Evolutionary conservation across 2,329 filamentous ascomycete species (phyloP).

Genomic region (Colletotrichum scovillei): DNA sequence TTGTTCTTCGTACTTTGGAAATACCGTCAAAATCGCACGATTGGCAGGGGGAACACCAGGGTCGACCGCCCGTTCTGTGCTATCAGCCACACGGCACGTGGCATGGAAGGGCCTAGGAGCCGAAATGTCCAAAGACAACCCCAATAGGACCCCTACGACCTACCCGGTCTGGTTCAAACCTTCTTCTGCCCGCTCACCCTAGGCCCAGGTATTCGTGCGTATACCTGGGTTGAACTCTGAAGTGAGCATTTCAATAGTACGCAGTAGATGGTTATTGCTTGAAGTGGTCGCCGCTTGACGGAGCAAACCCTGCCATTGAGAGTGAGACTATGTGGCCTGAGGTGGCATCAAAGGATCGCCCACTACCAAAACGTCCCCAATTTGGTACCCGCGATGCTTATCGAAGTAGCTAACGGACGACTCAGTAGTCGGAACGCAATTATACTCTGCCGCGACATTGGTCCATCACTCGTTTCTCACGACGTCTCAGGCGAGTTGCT

Average conservation of each 20-base stretch:
- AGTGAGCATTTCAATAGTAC: not conserved
- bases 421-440: not conserved
- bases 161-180: constrained; percentile 8
- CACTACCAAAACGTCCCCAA: constrained; percentile 2
- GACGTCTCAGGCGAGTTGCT: not conserved
- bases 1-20: not conserved
- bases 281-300: not conserved
- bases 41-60: not conserved
- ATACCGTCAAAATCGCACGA: not conserved
- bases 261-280: not conserved
- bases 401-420: not conserved
- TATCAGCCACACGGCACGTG: constrained; percentile 20
- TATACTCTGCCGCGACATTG: not conserved
- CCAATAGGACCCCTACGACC: constrained; percentile 14
- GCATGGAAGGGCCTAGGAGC: constrained; percentile 30
- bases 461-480: not conserved
- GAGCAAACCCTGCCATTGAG: constrained; percentile 5
- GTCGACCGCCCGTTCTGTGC: constrained; percentile 1
- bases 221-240: not conserved
- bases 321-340: not conserved
- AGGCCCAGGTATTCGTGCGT: not conserved
- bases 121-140: constrained; percentile 14
- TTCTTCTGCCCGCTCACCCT: constrained; percentile 7
- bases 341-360: constrained; percentile 2
- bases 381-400: constrained; percentile 1